These are phyloP conservation scores for Dendrobium officinale DNA, from an alignment of 106 monocot species.

Conservation along the genomic window DNA sequence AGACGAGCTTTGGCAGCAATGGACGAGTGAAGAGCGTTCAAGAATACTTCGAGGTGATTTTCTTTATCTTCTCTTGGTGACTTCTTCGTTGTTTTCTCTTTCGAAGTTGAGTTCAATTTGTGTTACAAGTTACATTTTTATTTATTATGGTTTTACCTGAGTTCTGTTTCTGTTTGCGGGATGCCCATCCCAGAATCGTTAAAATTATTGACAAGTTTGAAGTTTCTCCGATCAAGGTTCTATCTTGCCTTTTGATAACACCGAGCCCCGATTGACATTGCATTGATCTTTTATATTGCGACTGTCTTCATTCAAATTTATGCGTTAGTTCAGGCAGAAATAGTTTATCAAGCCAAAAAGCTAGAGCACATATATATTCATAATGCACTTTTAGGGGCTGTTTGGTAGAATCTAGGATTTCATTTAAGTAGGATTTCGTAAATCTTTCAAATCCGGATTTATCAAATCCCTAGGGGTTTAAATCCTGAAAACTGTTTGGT, in stretches of 20 bases:
- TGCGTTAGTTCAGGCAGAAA: not conserved
- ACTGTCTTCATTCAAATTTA: not conserved
- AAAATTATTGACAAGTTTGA: not conserved
- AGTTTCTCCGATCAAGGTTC: slow-evolving; percentile 3
- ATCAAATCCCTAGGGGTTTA: too few relatives aligned
- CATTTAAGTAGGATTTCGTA: too few relatives aligned
- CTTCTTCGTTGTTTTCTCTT: not conserved
- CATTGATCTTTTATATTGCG: not conserved
- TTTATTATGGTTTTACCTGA: not conserved
- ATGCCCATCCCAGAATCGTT: not conserved
- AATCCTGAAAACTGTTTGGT: too few relatives aligned
- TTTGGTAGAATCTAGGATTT: too few relatives aligned
- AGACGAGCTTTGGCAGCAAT: slow-evolving; percentile 4
- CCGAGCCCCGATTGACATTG: not conserved
- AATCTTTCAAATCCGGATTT: too few relatives aligned
- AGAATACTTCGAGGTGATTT: slow-evolving; percentile 12
- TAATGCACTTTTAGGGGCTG: not conserved
- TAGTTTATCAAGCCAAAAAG: not conserved
- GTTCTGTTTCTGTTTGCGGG: slow-evolving; percentile 9
- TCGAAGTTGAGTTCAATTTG: not conserved
- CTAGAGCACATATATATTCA: not conserved
- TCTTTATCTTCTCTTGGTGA: not conserved
- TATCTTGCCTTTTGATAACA: not conserved
- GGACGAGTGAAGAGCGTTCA: slow-evolving; percentile 7
- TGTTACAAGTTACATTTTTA: not conserved